Base-by-base conservation (phyloP, 2,329 filamentous ascomycete genomes). In the Colletotrichum eremochloae region DNA sequence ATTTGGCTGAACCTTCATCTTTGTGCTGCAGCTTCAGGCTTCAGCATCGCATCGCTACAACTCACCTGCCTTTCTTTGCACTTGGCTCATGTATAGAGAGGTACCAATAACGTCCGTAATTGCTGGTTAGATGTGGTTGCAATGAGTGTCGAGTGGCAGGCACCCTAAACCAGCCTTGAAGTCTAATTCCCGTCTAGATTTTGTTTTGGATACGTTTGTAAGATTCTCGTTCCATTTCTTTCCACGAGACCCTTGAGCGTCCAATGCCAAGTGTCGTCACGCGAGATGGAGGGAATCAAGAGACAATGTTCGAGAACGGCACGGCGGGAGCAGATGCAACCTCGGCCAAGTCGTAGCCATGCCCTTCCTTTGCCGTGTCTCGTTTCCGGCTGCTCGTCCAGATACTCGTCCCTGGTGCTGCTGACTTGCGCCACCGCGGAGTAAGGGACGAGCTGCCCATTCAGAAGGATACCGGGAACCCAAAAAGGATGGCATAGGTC, bases 41-140 rank as follows among this genome's bases (percentile, higher is more conserved):
- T 64, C 69, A 58, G 58, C 60, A 72, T 72, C 53, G 60, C 69
- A 68, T 68, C n/a, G 58, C 65, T 50, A n/a, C 60, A 33, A 60
- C 64, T 62, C 63, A 53, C 40, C 15, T 14, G 42, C 8, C 42
- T 7, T 20, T 42, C 31, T 12, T 5, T 42, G 29, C 44, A 24
- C n/a, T 38, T 29, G 48, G 29, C 50, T 57, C 50, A 63, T n/a
- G 29, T n/a, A 9, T 8, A 46, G 44, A n/a, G 8, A 8, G 36
- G 14, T 29, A 33, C 7, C 29, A 8, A 20, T 9, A 20, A 20
- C 44, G 42, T 44, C 15, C 3, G 38, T 12, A 18, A 29, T 12
- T 52, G n/a, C n/a, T 52, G 12, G 7, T 29, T 40, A 12, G 33
- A 29, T 50, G 60, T 24, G 60, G 60, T 63, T 52, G 20, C 46